Conservation (phyloP, 208 protist genomes). For the Leishmania major region DNA sequence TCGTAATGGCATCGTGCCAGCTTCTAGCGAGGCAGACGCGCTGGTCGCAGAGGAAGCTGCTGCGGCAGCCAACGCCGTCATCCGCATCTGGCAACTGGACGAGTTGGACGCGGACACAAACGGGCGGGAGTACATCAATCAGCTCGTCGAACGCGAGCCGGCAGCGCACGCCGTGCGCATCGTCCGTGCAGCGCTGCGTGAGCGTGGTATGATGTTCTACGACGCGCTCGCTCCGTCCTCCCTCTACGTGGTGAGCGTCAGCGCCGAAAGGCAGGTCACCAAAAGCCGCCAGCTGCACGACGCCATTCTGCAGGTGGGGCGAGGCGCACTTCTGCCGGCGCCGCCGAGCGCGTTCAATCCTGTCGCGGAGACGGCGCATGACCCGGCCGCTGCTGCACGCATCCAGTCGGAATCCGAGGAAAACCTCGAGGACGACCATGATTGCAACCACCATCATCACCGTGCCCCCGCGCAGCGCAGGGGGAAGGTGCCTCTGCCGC, state of each 20-base stretch:
- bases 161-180: conserved; percentile 72
- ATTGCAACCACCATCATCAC: neutral
- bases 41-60: neutral
- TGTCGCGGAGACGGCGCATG: neutral
- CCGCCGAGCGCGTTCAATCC: conserved; percentile 26
- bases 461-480: neutral
- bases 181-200: conserved; percentile 66
- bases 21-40: conserved; percentile 7
- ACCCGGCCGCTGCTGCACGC: neutral
- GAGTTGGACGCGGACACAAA: conserved; percentile 64
- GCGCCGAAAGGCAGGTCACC: conserved; percentile 21
- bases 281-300: conserved; percentile 60
- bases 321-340: conserved; percentile 65
- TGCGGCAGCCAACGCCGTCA: conserved; percentile 7
- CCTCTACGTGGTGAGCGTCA: conserved; percentile 63
- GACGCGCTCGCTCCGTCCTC: conserved; percentile 64
- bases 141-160: conserved; percentile 82
- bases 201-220: conserved; percentile 87
- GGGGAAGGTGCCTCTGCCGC: neutral
- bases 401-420: neutral
- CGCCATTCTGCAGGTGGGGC: conserved; percentile 62
- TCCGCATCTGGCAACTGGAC: conserved; percentile 74
- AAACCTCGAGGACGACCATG: neutral
- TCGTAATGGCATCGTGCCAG: neutral
- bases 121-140: conserved; percentile 60